Evolutionary conservation across 257 asterid genomes (phyloP), one percentile per base, ranked within the genome.

Genomic region (Echites panduratus): DNA sequence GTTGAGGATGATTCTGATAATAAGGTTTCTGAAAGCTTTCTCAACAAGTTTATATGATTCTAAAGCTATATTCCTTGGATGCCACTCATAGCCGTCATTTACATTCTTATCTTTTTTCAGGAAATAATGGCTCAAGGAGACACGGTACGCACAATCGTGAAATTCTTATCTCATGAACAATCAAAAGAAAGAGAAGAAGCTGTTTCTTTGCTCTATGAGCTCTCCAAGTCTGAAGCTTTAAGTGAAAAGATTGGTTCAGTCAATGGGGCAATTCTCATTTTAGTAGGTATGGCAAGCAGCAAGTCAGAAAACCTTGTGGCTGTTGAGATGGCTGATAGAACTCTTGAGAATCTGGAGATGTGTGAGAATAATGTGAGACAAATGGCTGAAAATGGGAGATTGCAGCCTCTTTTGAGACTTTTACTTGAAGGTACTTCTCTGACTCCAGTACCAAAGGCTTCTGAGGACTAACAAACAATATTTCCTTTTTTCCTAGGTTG

Each of bases 221-320:
- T 95, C 64, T 95, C 99, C 9, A 92, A 85, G 71, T 88, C 96
- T 0, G 87, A 88, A 66, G 83, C 77, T 68, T 77, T 91, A 17
- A 87, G 96, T 53, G 98, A 89, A 69, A 91, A 89, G 82, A 90
- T 95, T 38, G 99, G 99, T 78, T 84, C 93, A 5, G 89, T 92
- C 19, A 85, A 73, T 76, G 99, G 99, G 67, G 93, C 99, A 19
- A 85, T 95, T 82, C 90, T 95, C 61, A 85, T 92, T 52, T 83
- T 92, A 76, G 95, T 90, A 1, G 97, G 97, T 68, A 86, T 92
- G 95, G 93, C 96, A 54, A 95, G 96, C 90, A 92, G 99, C 87
- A 85, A 83, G 75, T 88, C 98, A 0, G 99, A 95, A 73, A 89
- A 92, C 73, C 71, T 84, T 70, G 72, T 78, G 62, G 83, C 88